A percentile compares a stretch with the other conserved stretches of the same genome.
phyloP scores from a whole-genome alignment of 1,139 yeast genomes.

The Diutina catenulata region DNA sequence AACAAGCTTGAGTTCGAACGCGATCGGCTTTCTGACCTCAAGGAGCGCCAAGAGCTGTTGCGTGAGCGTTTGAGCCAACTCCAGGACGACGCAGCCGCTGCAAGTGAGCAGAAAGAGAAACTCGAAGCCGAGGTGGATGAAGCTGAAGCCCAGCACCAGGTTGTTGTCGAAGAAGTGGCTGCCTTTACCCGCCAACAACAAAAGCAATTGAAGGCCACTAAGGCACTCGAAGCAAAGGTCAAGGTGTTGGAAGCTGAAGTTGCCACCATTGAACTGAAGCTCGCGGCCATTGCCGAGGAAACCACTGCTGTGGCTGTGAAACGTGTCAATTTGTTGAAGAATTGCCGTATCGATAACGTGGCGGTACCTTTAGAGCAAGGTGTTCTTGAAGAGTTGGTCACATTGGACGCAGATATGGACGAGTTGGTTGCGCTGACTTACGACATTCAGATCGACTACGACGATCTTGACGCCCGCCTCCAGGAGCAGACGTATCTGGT shows the following conservation, averaged over 20 bases:
- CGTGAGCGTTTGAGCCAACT: neutral
- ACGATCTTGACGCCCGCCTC: constrained; percentile 32
- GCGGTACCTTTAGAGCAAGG: constrained; percentile 57
- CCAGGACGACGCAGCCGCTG: constrained; percentile 6
- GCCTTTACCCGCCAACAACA: constrained; percentile 24
- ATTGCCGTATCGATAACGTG: constrained; percentile 66
- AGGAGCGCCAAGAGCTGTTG: neutral
- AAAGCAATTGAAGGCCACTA: constrained; percentile 6
- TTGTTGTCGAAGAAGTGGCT: constrained; percentile 20
- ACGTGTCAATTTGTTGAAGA: constrained; percentile 49
- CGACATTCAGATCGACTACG: constrained; percentile 46
- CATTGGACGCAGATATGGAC: constrained; percentile 24
- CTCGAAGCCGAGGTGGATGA: constrained; percentile 24
- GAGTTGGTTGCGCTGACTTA: constrained; percentile 29
- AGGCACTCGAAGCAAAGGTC: constrained; percentile 37
- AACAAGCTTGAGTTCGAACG: constrained; percentile 56
- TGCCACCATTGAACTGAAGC: constrained; percentile 18
- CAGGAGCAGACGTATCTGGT: constrained; percentile 20
- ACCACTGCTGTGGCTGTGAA: constrained; percentile 46
- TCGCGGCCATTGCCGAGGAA: constrained; percentile 20
- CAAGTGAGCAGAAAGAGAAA: constrained; percentile 38
- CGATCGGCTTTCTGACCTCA: constrained; percentile 26
- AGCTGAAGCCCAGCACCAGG: constrained; percentile 18
- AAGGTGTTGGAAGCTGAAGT: constrained; percentile 23
- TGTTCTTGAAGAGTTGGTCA: constrained; percentile 26